Percentiles rank a stretch among this genome's conserved stretches.
Evolutionary conservation across 2,329 filamentous ascomycete species (phyloP).

Genomic region (Pseudogymnoascus sp.): DNA sequence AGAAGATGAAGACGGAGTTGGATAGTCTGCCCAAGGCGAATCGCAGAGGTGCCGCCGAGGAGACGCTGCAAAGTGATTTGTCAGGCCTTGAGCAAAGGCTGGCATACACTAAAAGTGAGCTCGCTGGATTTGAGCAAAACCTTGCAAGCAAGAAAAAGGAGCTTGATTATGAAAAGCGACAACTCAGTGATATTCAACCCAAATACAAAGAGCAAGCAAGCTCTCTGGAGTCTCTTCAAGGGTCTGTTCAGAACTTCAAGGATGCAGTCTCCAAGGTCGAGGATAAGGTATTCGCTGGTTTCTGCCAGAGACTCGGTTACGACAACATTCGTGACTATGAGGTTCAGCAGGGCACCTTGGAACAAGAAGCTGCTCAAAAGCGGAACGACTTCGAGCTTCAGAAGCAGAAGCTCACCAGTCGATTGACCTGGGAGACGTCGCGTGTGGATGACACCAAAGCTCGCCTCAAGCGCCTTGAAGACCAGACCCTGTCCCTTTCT

Average conservation of each 20-base stretch:
- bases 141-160: constrained; percentile 77
- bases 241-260: constrained; percentile 47
- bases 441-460: constrained; percentile 51
- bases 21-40: constrained; percentile 72
- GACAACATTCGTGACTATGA: constrained; percentile 88
- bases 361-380: constrained; percentile 83
- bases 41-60: constrained; percentile 68
- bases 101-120: constrained; percentile 63
- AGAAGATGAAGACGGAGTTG: constrained; percentile 71
- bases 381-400: constrained; percentile 82
- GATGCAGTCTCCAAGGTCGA: constrained; percentile 71
- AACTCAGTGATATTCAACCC: constrained; percentile 68
- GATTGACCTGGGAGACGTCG: constrained; percentile 49
- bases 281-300: constrained; percentile 76
- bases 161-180: constrained; percentile 61
- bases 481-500: constrained; percentile 57
- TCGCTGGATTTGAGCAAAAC: constrained; percentile 73
- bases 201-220: constrained; percentile 67
- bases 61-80: constrained; percentile 71
- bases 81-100: constrained; percentile 72
- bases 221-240: constrained; percentile 56
- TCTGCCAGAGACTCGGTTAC: constrained; percentile 83
- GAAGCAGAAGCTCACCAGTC: constrained; percentile 62
- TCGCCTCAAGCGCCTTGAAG: constrained; percentile 62
- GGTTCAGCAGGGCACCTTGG: constrained; percentile 81